phyloP scores from a whole-genome alignment of 2,329 filamentous ascomycete genomes.

The Torrubiella hemipterigena region DNA sequence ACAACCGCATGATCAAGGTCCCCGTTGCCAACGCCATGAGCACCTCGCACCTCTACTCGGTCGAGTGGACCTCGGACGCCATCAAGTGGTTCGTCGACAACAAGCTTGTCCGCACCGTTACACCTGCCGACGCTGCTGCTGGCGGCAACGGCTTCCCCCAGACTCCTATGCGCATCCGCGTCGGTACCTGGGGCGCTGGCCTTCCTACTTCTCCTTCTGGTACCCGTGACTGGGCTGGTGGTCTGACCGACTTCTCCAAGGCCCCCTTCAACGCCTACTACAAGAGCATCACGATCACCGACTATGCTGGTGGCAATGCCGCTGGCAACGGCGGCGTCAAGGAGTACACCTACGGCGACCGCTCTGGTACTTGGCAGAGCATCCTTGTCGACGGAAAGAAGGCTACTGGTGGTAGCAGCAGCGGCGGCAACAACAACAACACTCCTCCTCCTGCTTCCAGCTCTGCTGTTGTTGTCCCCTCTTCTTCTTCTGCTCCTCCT shows the following conservation, averaged over 20 bases:
- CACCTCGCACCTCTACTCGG: constrained; percentile 53
- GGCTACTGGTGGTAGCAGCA: background rate
- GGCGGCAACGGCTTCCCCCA: constrained; percentile 50
- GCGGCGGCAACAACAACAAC: background rate
- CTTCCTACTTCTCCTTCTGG: constrained; percentile 48
- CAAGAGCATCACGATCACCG: constrained; percentile 40
- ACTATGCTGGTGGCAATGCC: constrained; percentile 39
- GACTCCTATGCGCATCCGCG: constrained; percentile 60
- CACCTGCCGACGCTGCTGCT: constrained; percentile 43
- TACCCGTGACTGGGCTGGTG: constrained; percentile 62
- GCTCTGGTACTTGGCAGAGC: constrained; percentile 34
- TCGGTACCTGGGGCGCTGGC: constrained; percentile 57
- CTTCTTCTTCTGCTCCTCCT: too few species aligned
- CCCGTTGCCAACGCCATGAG: constrained; percentile 42
- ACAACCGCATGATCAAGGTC: constrained; percentile 56
- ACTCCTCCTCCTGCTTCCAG: too few species aligned
- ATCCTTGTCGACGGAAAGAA: constrained; percentile 28
- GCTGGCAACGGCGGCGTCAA: constrained; percentile 26
- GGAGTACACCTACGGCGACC: constrained; percentile 40
- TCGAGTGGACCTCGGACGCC: constrained; percentile 55
- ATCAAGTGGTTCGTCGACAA: constrained; percentile 57
- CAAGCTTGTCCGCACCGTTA: constrained; percentile 47
- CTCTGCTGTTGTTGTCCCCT: too few species aligned
- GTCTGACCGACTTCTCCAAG: constrained; percentile 43
- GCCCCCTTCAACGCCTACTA: constrained; percentile 45